These are phyloP conservation scores for Podospora pseudopauciseta DNA, from an alignment of 495 filamentous ascomycete species.

Conservation along the genomic window DNA sequence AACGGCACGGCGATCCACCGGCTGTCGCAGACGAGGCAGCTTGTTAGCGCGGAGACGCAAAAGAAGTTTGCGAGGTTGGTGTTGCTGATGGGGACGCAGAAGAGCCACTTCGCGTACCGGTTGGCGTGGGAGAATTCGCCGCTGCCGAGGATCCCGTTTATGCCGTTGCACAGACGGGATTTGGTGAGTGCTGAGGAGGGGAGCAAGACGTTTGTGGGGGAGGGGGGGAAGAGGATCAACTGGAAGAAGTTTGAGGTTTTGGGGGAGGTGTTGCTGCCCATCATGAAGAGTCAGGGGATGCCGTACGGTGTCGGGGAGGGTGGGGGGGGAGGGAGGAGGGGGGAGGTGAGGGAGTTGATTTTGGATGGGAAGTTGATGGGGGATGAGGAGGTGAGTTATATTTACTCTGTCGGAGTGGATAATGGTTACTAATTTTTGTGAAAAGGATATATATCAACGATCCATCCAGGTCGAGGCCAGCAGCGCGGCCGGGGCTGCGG, in stretches of 20 bases:
- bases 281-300: constrained; percentile 84
- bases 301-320: constrained; percentile 51
- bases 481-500: constrained; percentile 23
- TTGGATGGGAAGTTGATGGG: constrained; percentile 58
- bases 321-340: constrained; percentile 47
- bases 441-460: constrained; percentile 59
- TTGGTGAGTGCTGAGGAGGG: constrained; percentile 89
- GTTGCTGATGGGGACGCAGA: constrained; percentile 87
- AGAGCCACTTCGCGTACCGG: constrained; percentile 89
- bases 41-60: constrained; percentile 64
- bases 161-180: constrained; percentile 87
- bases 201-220: constrained; percentile 79
- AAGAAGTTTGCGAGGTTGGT: constrained; percentile 85
- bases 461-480: constrained; percentile 53
- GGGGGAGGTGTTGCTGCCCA: constrained; percentile 82
- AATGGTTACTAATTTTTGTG: neutral
- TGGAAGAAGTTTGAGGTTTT: constrained; percentile 99
- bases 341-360: constrained; percentile 58
- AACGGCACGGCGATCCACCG: constrained; percentile 84
- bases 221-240: constrained; percentile 75
- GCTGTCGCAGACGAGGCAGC: constrained; percentile 72
- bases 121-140: constrained; percentile 95
- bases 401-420: neutral
- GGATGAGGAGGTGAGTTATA: constrained; percentile 56
- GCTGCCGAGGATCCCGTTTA: constrained; percentile 83